Percentiles rank a stretch among this genome's conserved stretches.
phyloP scores from a whole-genome alignment of 441 rosid species.

The Populus hybrid region DNA sequence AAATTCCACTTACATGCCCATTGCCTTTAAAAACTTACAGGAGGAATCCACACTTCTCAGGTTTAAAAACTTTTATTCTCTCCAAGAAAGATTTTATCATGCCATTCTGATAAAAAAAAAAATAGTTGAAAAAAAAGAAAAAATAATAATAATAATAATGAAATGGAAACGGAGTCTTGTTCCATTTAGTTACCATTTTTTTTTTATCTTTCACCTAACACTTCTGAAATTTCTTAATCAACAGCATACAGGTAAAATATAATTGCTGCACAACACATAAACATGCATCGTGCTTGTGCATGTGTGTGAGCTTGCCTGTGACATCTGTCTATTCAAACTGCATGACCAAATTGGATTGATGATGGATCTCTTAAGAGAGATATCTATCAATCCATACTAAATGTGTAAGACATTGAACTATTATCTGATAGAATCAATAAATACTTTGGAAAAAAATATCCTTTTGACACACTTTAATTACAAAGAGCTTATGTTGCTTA shows the following conservation, averaged over 20 bases:
- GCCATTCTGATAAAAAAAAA: no score
- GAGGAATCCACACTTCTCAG: no score
- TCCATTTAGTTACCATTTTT: background rate
- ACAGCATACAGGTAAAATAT: background rate
- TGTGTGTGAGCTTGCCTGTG: background rate
- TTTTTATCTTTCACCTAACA: background rate
- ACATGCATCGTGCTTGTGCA: background rate
- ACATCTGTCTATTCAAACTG: background rate
- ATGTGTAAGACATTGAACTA: background rate
- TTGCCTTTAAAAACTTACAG: no score
- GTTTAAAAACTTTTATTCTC: no score
- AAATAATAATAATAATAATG: no score
- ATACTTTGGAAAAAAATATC: background rate
- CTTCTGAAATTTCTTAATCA: background rate
- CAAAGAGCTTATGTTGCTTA: slow-evolving; percentile 1
- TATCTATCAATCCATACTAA: background rate
- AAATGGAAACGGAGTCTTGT: no score
- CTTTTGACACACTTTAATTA: background rate
- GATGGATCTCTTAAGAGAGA: background rate
- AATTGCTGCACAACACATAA: background rate
- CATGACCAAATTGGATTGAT: background rate
- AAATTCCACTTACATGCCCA: no score
- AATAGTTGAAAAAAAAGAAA: no score
- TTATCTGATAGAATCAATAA: background rate
- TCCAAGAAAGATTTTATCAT: no score